phyloP scores from a whole-genome alignment of 768 basidiomycete species.

The Coprinopsis sp. region DNA sequence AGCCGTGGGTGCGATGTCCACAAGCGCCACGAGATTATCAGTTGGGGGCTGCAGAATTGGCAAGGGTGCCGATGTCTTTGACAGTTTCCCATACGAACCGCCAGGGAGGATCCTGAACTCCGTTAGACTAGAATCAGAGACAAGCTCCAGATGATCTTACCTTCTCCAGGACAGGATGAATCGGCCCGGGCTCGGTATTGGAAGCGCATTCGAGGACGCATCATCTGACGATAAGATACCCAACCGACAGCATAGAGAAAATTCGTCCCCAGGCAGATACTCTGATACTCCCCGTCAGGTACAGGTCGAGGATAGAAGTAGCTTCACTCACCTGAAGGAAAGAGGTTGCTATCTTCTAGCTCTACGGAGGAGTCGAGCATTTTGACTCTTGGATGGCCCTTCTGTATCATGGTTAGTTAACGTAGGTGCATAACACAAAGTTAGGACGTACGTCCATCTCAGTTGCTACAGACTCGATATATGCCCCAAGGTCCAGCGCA shows the following conservation, averaged over 20 bases:
- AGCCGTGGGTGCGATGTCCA: constrained; percentile 58
- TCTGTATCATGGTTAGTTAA: constrained; percentile 25
- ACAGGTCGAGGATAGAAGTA: not conserved
- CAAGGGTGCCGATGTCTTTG: constrained; percentile 51
- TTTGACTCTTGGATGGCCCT: constrained; percentile 35
- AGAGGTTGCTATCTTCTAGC: constrained; percentile 33
- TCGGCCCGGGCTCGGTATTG: constrained; percentile 47
- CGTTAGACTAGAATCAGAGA: constrained; percentile 1
- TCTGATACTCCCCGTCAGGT: constrained; percentile 35
- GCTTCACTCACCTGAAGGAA: constrained; percentile 40
- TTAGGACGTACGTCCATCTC: constrained; percentile 38
- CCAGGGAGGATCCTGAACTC: constrained; percentile 40
- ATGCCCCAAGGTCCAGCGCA: constrained; percentile 55
- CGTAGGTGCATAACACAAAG: not conserved
- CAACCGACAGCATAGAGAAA: constrained; percentile 54
- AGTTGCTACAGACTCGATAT: constrained; percentile 44
- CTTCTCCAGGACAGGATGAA: constrained; percentile 66
- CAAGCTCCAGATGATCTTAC: constrained; percentile 26
- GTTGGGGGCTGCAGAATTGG: constrained; percentile 58
- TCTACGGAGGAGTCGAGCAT: constrained; percentile 53
- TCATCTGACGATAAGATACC: constrained; percentile 39
- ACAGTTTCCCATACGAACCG: constrained; percentile 38
- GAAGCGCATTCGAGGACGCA: constrained; percentile 23
- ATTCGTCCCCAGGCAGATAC: constrained; percentile 60
- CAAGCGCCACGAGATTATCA: constrained; percentile 61